Percentiles rank a stretch among this genome's conserved stretches.
Conservation (phyloP, 129 eudicot genomes). For the Chrysanthemum seticuspe region DNA sequence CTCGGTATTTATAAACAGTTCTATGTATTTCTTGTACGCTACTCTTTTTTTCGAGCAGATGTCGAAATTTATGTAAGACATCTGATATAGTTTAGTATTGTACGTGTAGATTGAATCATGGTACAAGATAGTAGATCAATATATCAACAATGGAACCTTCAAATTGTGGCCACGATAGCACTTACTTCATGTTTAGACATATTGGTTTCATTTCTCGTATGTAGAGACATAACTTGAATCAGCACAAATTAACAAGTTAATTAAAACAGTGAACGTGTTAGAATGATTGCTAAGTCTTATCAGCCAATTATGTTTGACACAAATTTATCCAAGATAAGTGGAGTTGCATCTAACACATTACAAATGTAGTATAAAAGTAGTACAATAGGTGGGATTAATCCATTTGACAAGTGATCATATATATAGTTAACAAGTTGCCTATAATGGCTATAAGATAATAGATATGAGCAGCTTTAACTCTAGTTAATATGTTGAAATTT, state of each 20-base stretch:
- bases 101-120: background rate
- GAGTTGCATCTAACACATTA: constrained; percentile 16
- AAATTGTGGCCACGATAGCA: too few relatives aligned
- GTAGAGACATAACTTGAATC: too few relatives aligned
- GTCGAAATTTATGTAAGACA: background rate
- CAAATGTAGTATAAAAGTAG: background rate
- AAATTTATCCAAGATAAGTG: constrained; percentile 4
- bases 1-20: background rate
- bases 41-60: background rate
- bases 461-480: too few relatives aligned
- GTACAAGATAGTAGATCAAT: background rate
- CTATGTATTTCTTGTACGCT: background rate
- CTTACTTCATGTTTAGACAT: too few relatives aligned
- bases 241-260: too few relatives aligned
- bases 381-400: background rate
- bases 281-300: too few relatives aligned
- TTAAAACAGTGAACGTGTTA: too few relatives aligned
- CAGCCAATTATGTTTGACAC: background rate
- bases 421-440: background rate
- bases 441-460: background rate
- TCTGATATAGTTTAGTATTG: background rate
- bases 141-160: constrained; percentile 15
- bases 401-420: background rate
- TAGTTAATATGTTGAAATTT: too few relatives aligned
- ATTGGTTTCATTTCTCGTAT: too few relatives aligned